Percentiles rank a stretch among this genome's conserved stretches.
Conservation (phyloP, 768 basidiomycete species). For the Tephrocybe sp. region DNA sequence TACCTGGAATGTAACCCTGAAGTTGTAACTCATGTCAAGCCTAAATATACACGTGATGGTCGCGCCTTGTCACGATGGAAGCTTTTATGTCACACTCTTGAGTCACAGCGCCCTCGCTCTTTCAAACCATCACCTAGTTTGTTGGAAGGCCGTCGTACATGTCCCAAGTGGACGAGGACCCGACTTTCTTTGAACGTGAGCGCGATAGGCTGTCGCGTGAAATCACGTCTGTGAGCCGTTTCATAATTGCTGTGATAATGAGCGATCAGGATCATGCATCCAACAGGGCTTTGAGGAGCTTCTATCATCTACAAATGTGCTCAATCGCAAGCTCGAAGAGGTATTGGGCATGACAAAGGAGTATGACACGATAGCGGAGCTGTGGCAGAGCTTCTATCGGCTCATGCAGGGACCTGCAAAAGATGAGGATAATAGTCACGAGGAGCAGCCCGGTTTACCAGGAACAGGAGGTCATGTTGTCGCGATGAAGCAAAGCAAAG, state of each 20-base stretch:
- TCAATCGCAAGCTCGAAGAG: slow-evolving; percentile 92
- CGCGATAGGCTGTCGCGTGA: slow-evolving; percentile 73
- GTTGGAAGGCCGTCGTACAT: slow-evolving; percentile 15
- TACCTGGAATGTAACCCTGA: background rate
- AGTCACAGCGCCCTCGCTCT: background rate
- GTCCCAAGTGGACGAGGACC: slow-evolving; percentile 45
- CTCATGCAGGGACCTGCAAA: slow-evolving; percentile 63
- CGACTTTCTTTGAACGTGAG: slow-evolving; percentile 76
- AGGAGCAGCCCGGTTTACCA: slow-evolving; percentile 49
- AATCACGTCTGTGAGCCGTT: slow-evolving; percentile 61
- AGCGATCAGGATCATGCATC: background rate
- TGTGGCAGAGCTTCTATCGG: slow-evolving; percentile 82
- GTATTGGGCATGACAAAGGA: slow-evolving; percentile 91
- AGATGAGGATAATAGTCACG: slow-evolving; percentile 30
- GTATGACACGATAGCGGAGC: slow-evolving; percentile 82
- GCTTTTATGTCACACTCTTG: background rate
- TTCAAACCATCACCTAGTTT: background rate
- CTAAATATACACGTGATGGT: background rate
- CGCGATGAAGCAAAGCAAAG: slow-evolving; percentile 24
- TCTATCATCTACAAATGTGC: slow-evolving; percentile 77
- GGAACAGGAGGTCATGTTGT: slow-evolving; percentile 75
- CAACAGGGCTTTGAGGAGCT: slow-evolving; percentile 84
- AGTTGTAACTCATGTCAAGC: background rate
- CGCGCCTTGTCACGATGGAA: slow-evolving; percentile 6
- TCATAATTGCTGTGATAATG: background rate